These are phyloP conservation scores for Saccharomycopsis fodiens DNA, from an alignment of 805 yeast species.

Conservation along the genomic window DNA sequence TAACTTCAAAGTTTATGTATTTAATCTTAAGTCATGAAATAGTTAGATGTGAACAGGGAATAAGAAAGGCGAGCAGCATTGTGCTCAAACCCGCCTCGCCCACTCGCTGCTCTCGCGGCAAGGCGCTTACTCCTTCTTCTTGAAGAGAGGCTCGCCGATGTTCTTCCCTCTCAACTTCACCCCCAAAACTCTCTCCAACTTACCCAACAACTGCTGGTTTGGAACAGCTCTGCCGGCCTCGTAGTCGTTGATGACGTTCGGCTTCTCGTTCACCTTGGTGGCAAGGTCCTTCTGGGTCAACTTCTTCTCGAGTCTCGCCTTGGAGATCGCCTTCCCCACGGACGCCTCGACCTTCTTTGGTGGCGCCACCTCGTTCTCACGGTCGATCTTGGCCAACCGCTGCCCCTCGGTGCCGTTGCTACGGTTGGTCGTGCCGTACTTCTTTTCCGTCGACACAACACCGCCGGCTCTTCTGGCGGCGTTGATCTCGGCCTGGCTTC, in stretches of 20 bases:
- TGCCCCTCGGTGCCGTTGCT: constrained; percentile 84
- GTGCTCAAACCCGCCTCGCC: too few relatives aligned
- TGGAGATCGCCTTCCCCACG: constrained; percentile 83
- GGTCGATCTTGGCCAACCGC: constrained; percentile 85
- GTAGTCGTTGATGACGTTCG: constrained; percentile 89
- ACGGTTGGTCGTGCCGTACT: constrained; percentile 57
- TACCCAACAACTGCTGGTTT: constrained; percentile 87
- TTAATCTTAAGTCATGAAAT: not conserved
- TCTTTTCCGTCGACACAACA: constrained; percentile 88
- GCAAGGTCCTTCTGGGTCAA: constrained; percentile 95
- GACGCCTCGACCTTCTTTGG: constrained; percentile 78
- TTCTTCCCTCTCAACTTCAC: constrained; percentile 93
- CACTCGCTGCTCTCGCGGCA: too few relatives aligned
- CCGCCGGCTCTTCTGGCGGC: constrained; percentile 92
- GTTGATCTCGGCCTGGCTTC: constrained; percentile 68
- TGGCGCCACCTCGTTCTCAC: constrained; percentile 87
- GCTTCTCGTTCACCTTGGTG: constrained; percentile 91
- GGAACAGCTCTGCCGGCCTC: constrained; percentile 97
- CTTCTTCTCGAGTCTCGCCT: constrained; percentile 81
- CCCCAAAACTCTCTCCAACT: constrained; percentile 90
- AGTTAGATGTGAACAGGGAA: not conserved
- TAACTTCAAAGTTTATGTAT: too few relatives aligned
- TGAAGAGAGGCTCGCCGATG: constrained; percentile 81
- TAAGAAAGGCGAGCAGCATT: not conserved
- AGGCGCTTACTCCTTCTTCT: constrained; percentile 37